phyloP scores from a whole-genome alignment of 768 basidiomycete genomes.

The Hygrophorus russula region DNA sequence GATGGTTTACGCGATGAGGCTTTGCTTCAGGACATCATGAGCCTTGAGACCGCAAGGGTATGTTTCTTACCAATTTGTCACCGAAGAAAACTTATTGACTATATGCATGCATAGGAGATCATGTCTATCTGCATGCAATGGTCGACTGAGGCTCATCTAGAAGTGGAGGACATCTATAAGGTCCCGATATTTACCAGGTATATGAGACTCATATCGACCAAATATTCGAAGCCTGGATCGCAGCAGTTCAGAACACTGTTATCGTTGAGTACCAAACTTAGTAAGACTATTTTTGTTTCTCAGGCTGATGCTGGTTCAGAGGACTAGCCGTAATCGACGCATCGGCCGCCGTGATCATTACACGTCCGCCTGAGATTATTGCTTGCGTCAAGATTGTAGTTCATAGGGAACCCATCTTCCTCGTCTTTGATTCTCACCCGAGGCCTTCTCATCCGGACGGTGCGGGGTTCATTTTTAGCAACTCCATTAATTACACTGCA shows the following conservation, averaged over 20 bases:
- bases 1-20: not conserved
- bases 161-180: not conserved
- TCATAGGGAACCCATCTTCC: conserved; percentile 29
- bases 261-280: not conserved
- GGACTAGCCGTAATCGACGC: conserved; percentile 10
- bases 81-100: not conserved
- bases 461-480: conserved; percentile 45
- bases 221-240: not conserved
- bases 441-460: conserved; percentile 48
- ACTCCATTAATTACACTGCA: conserved; percentile 31
- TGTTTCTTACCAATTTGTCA: not conserved
- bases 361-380: conserved; percentile 62
- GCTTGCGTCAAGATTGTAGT: conserved; percentile 32
- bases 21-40: not conserved
- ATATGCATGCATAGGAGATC: not conserved
- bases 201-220: not conserved
- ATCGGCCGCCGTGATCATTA: conserved; percentile 40
- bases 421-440: conserved; percentile 61
- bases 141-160: not conserved
- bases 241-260: not conserved
- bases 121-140: not conserved
- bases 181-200: not conserved
- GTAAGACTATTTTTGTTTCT: no score
- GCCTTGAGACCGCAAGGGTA: not conserved
- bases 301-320: conserved; percentile 11